Conservation (phyloP, 2,329 filamentous ascomycete species). For the Fusarium coffeatum region DNA sequence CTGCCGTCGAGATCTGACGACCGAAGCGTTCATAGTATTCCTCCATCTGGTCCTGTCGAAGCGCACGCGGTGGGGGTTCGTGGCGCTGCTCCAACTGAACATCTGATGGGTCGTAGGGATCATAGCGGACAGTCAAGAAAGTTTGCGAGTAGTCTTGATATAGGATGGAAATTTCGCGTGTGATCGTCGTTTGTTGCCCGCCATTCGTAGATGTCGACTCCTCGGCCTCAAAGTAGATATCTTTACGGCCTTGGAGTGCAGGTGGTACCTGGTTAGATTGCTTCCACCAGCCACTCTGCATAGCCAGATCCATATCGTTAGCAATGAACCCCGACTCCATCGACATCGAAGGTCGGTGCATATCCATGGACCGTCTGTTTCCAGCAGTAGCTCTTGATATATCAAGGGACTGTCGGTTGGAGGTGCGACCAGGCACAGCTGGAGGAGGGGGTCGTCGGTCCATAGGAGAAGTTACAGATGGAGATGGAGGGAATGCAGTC, state of each 20-base stretch:
- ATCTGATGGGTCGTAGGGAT: slow-evolving; percentile 78
- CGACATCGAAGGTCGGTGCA: slow-evolving; percentile 76
- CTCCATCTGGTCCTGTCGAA: slow-evolving; percentile 94
- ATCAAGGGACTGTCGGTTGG: slow-evolving; percentile 51
- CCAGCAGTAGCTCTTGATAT: slow-evolving; percentile 54
- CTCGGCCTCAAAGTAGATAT: slow-evolving; percentile 85
- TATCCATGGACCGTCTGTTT: slow-evolving; percentile 76
- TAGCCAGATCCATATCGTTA: slow-evolving; percentile 83
- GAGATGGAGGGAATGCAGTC: slow-evolving; percentile 60
- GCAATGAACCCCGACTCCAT: slow-evolving; percentile 88
- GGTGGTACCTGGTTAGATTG: slow-evolving; percentile 83
- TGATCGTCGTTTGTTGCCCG: slow-evolving; percentile 76
- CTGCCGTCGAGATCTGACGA: slow-evolving; percentile 77
- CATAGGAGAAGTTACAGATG: slow-evolving; percentile 58
- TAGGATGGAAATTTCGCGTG: slow-evolving; percentile 86
- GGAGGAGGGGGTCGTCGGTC: slow-evolving; percentile 60
- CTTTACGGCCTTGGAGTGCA: slow-evolving; percentile 81
- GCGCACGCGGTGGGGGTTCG: slow-evolving; percentile 80
- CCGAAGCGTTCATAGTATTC: slow-evolving; percentile 85
- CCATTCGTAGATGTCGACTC: slow-evolving; percentile 77
- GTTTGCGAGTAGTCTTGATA: slow-evolving; percentile 98
- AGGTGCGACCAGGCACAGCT: slow-evolving; percentile 43
- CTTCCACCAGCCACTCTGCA: slow-evolving; percentile 86
- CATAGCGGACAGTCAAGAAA: slow-evolving; percentile 82
- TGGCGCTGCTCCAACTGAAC: slow-evolving; percentile 86